Conservation (phyloP, 2,329 filamentous ascomycete species). For the Bipolaris oryzae region DNA sequence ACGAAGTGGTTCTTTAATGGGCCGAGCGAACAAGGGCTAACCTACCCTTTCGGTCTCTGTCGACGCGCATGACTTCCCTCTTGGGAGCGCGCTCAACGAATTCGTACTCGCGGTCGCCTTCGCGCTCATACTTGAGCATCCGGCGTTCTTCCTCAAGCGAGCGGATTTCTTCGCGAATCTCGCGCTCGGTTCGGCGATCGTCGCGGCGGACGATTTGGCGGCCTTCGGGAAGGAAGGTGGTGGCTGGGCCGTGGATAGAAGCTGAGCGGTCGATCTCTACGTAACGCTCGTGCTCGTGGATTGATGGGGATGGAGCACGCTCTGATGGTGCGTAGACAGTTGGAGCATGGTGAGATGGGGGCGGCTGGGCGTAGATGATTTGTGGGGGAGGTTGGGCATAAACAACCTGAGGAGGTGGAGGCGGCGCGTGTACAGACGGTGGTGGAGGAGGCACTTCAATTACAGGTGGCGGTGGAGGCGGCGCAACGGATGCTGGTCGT, state of each 20-base stretch:
- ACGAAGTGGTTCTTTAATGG: slow-evolving; percentile 52
- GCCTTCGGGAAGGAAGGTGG: slow-evolving; percentile 56
- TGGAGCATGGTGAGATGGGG: slow-evolving; percentile 31
- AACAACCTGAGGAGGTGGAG: slow-evolving; percentile 29
- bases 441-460: slow-evolving; percentile 31
- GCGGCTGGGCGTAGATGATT: slow-evolving; percentile 13
- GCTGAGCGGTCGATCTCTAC: slow-evolving; percentile 56
- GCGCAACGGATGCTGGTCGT: slow-evolving; percentile 23
- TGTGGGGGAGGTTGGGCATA: slow-evolving; percentile 31
- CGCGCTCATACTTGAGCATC: slow-evolving; percentile 63
- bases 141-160: slow-evolving; percentile 71
- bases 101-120: slow-evolving; percentile 63
- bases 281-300: slow-evolving; percentile 42
- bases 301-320: slow-evolving; percentile 41
- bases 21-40: slow-evolving; percentile 82
- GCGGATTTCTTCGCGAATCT: slow-evolving; percentile 75
- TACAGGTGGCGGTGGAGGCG: slow-evolving; percentile 23
- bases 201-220: slow-evolving; percentile 28
- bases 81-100: slow-evolving; percentile 62
- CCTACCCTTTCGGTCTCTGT: slow-evolving; percentile 96
- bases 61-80: slow-evolving; percentile 69
- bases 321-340: slow-evolving; percentile 42
- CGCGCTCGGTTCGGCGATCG: slow-evolving; percentile 57
- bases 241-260: slow-evolving; percentile 54
- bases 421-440: slow-evolving; percentile 16